These are phyloP conservation scores for Strobilomyces echinocephalus DNA, from an alignment of 768 basidiomycete genomes.

Conservation along the genomic window DNA sequence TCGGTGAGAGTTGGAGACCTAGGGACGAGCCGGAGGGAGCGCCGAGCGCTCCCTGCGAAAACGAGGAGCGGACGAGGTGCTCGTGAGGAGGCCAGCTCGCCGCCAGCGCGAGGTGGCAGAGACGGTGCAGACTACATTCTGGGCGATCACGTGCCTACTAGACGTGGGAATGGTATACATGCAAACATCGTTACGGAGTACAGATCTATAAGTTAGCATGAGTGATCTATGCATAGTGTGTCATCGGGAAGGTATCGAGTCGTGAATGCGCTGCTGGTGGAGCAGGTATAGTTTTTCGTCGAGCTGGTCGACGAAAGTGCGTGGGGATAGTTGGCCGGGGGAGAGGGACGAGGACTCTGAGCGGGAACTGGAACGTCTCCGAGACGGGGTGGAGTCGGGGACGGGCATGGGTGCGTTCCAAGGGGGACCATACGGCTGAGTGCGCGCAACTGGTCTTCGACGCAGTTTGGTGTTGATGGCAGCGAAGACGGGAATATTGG, in stretches of 20 bases:
- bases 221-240: no score
- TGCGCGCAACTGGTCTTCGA: constrained; percentile 28
- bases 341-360: background rate
- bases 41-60: no score
- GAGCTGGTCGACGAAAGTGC: constrained; percentile 15
- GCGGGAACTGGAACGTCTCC: background rate
- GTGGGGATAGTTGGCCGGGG: constrained; percentile 12
- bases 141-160: no score
- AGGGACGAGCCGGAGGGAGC: no score
- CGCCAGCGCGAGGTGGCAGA: no score
- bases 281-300: constrained; percentile 20
- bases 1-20: no score
- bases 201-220: no score
- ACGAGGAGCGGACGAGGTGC: no score
- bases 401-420: constrained; percentile 32
- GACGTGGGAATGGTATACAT: no score
- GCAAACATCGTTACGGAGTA: no score
- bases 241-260: constrained; percentile 1
- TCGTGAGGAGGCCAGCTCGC: no score
- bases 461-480: constrained; percentile 15
- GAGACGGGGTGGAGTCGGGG: background rate
- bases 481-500: constrained; percentile 6
- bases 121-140: no score
- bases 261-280: constrained; percentile 9
- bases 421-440: constrained; percentile 36